phyloP scores from a whole-genome alignment of 225 moss, liverwort and hornwort genomes.

The Polytrichum commune region DNA sequence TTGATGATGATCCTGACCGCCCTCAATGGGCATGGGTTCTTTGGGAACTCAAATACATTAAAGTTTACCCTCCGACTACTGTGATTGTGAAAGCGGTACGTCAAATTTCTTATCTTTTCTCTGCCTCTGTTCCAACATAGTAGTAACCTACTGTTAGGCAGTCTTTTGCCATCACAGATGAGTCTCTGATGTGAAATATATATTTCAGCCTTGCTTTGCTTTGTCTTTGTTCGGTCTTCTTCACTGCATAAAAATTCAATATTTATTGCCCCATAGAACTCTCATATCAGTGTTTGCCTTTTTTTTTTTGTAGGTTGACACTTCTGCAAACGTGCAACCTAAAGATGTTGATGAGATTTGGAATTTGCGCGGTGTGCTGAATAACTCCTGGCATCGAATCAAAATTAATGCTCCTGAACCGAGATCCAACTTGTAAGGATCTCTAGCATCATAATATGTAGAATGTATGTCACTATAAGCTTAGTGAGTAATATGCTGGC shows the following conservation, averaged over 20 bases:
- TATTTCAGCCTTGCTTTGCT: no score
- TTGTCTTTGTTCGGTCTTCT: no score
- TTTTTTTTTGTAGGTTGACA: conserved; percentile 30
- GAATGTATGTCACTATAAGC: neutral
- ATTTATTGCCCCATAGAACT: no score
- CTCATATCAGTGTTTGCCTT: neutral
- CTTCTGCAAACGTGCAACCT: conserved; percentile 43
- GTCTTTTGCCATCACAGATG: neutral
- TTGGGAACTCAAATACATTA: conserved; percentile 54
- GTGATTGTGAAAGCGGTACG: conserved; percentile 74
- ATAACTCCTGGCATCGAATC: conserved; percentile 45
- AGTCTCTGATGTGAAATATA: neutral
- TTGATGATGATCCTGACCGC: conserved; percentile 29
- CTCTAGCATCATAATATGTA: neutral
- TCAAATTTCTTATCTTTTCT: neutral
- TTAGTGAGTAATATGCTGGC: neutral
- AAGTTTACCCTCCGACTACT: conserved; percentile 44
- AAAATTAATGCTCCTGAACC: conserved; percentile 18
- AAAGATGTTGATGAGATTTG: conserved; percentile 34
- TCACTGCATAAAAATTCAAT: no score
- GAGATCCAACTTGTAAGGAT: conserved; percentile 2
- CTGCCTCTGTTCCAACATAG: neutral
- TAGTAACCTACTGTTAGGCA: conserved; percentile 1
- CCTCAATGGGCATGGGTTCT: conserved; percentile 73
- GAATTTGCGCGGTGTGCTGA: conserved; percentile 42